phyloP scores from a whole-genome alignment of 1,284 basidiomycete species.

The Mycena citricolor region DNA sequence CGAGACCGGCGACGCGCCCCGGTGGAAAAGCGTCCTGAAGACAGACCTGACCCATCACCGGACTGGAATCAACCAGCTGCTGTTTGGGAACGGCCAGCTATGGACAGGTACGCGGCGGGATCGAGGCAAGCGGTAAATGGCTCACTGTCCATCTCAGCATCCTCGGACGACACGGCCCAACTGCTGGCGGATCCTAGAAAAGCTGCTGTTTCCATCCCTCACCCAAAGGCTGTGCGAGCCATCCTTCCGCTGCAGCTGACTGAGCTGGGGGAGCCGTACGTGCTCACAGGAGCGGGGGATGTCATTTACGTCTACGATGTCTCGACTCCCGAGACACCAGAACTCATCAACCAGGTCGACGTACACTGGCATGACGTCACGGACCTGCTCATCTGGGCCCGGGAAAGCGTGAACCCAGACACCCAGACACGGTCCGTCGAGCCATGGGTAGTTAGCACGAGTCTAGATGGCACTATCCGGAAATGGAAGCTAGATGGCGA shows the following conservation, averaged over 20 bases:
- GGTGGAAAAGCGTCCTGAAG: slow-evolving; percentile 55
- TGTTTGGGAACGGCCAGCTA: slow-evolving; percentile 62
- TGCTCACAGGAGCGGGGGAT: slow-evolving; percentile 83
- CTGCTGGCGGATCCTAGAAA: slow-evolving; percentile 45
- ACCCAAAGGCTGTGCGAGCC: slow-evolving; percentile 69
- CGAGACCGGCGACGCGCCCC: slow-evolving; percentile 39
- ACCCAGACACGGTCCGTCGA: slow-evolving; percentile 47
- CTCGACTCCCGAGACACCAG: slow-evolving; percentile 60
- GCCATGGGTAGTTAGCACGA: slow-evolving; percentile 78
- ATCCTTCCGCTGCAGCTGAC: slow-evolving; percentile 69
- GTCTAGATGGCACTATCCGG: slow-evolving; percentile 83
- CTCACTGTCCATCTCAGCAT: slow-evolving; percentile 50
- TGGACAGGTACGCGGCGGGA: slow-evolving; percentile 70
- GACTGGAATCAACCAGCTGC: slow-evolving; percentile 77
- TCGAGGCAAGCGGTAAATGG: neutral
- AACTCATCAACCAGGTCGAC: slow-evolving; percentile 68
- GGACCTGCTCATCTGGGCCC: slow-evolving; percentile 70
- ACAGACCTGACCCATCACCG: slow-evolving; percentile 71
- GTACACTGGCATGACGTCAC: slow-evolving; percentile 89
- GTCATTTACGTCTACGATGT: slow-evolving; percentile 74
- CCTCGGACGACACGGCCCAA: slow-evolving; percentile 82
- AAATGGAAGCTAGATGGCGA: slow-evolving; percentile 77
- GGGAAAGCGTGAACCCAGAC: slow-evolving; percentile 43
- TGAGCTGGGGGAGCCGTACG: slow-evolving; percentile 61
- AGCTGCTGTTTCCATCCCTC: slow-evolving; percentile 54